A percentile compares a stretch with the other conserved stretches of the same genome.
These are phyloP conservation scores for Solanum habrochaites DNA, from an alignment of 257 asterid genomes.

Conservation along the genomic window DNA sequence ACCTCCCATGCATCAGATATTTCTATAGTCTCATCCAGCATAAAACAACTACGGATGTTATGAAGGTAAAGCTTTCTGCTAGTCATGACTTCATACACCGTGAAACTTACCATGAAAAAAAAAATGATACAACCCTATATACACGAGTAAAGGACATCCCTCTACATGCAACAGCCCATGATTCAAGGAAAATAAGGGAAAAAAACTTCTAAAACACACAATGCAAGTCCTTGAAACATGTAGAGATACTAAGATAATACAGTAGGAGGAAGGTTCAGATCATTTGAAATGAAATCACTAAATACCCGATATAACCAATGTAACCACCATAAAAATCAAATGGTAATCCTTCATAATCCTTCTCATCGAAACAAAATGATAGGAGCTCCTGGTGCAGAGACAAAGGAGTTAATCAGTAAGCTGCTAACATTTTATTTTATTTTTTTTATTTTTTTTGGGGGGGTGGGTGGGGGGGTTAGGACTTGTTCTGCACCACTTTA, in stretches of 20 bases:
- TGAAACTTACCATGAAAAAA: neutral
- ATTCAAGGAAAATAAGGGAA: neutral
- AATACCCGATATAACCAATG: constrained; percentile 93
- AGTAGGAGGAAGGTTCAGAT: neutral
- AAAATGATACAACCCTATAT: neutral
- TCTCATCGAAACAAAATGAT: constrained; percentile 57
- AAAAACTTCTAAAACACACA: neutral
- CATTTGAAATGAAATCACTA: neutral
- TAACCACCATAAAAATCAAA: constrained; percentile 91
- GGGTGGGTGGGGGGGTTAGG: neutral
- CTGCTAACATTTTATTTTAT: neutral
- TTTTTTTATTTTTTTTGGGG: too few relatives aligned
- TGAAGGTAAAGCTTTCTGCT: neutral
- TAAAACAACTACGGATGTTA: neutral
- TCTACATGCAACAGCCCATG: neutral
- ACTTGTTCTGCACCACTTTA: neutral
- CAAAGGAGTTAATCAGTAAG: neutral
- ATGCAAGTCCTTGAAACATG: neutral
- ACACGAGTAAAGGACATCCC: neutral
- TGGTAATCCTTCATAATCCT: constrained; percentile 85
- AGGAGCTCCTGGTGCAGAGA: constrained; percentile 62
- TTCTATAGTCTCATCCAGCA: neutral
- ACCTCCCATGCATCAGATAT: neutral
- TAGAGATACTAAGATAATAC: neutral
- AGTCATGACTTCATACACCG: neutral